Base-by-base conservation (phyloP, 2,329 filamentous ascomycete genomes). In the Clonostachys solani region DNA sequence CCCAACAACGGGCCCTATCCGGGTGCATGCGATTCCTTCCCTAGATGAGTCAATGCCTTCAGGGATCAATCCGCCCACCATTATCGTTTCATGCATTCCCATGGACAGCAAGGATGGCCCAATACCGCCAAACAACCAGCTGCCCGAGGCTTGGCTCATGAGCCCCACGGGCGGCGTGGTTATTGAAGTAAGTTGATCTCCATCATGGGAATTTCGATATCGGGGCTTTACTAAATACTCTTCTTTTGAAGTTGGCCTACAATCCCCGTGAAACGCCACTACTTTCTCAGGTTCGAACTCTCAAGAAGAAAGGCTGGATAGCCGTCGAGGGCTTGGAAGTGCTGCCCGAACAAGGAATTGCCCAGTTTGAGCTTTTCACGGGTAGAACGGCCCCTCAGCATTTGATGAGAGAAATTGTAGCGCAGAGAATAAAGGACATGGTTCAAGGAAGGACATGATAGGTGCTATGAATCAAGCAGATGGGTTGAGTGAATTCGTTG, bases 351-450 rank as follows among this genome's bases (percentile, higher is more conserved):
- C 79, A 83, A 56, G 80, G 77, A 1, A 78, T 79, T 61, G 78
- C 79, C 4, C 80, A 83, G 52, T 84, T 83, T 54, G 81, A 84
- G 60, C 62, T 83, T 8, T 81, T 83, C 58, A 83, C 80, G 1
- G 79, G 78, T 5, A 71, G 80, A 40, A 71, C 77, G 53, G 79
- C 80, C 16, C 81, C 80, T 9, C 67, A 77, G 13, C 65, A 71
- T 38, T 57, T 80, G 18, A 84, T 84, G 80, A 38, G 48, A 36
- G 44, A 29, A 6, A 29, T 29, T 29, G 23, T 29, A 29, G 23
- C 23, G 9, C 23, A 29, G 10, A 8, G 23, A 10, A 29, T 29
- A 29, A 29, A 29, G 23, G 23, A 29, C 3, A 29, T 29, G 23
- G 23, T 29, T 29, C 23, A 29, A 9, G 23, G 23, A 29, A 29